Conservation (phyloP, 1,284 basidiomycete genomes). For the Apiotrichum siamense region DNA sequence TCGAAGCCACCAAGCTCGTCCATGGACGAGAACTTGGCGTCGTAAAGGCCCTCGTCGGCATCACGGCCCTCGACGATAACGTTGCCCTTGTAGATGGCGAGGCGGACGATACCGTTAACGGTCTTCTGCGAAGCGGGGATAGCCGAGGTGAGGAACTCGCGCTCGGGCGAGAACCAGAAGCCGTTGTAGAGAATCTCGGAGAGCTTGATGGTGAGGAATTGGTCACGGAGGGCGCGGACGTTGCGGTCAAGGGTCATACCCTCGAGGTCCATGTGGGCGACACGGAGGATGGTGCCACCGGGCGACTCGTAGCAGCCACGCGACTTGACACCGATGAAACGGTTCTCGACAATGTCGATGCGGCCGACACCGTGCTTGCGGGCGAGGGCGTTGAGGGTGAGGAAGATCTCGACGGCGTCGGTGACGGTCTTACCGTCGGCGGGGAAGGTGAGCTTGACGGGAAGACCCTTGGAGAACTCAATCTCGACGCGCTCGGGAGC, state of each 20-base stretch:
- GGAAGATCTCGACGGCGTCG: conserved; percentile 93
- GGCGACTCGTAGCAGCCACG: conserved; percentile 98
- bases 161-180: conserved; percentile 91
- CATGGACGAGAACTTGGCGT: conserved; percentile 97
- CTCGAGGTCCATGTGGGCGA: conserved; percentile 93
- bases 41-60: conserved; percentile 86
- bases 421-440: conserved; percentile 57
- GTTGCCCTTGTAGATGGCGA: conserved; percentile 96
- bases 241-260: conserved; percentile 96
- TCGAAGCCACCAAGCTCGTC: conserved; percentile 98
- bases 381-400: conserved; percentile 82
- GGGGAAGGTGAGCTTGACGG: conserved; percentile 64
- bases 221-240: conserved; percentile 88
- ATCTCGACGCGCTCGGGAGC: conserved; percentile 75
- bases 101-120: conserved; percentile 84
- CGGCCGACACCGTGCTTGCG: conserved; percentile 93
- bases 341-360: conserved; percentile 98
- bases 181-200: conserved; percentile 90
- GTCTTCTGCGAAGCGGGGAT: conserved; percentile 91
- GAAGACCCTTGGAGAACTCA: conserved; percentile 81
- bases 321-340: conserved; percentile 98
- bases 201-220: conserved; percentile 86
- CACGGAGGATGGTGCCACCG: conserved; percentile 89
- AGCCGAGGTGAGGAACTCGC: conserved; percentile 85
- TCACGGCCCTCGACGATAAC: conserved; percentile 87